These are phyloP conservation scores for Ballota nigra DNA, from an alignment of 257 asterid genomes.

Conservation along the genomic window DNA sequence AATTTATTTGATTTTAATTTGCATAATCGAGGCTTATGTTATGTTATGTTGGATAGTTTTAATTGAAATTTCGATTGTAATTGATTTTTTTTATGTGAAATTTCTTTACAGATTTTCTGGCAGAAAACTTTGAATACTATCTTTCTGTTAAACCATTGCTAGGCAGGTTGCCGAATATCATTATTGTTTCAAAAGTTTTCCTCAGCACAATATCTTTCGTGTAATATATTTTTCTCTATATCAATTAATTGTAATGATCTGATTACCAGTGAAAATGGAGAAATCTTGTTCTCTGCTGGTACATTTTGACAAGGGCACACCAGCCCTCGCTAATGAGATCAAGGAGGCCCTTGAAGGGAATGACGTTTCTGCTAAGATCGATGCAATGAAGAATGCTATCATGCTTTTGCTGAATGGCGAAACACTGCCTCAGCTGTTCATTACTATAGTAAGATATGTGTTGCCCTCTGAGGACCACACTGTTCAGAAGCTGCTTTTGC, in stretches of 20 bases:
- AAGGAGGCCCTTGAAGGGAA: slow-evolving; percentile 94
- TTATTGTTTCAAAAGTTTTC: neutral
- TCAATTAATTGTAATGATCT: slow-evolving; percentile 12
- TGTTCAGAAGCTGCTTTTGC: slow-evolving; percentile 73
- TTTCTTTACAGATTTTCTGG: neutral
- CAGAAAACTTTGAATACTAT: neutral
- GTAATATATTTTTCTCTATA: neutral
- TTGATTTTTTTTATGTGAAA: neutral
- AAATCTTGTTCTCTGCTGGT: slow-evolving; percentile 80
- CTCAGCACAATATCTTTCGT: neutral
- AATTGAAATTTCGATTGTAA: neutral
- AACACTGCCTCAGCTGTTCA: slow-evolving; percentile 85
- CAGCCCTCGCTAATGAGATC: slow-evolving; percentile 93
- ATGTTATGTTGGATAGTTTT: neutral
- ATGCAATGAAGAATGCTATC: slow-evolving; percentile 84
- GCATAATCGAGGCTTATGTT: slow-evolving; percentile 14
- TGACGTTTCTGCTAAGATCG: slow-evolving; percentile 74
- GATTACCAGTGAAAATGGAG: slow-evolving; percentile 64
- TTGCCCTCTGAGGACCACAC: slow-evolving; percentile 95
- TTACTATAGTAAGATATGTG: slow-evolving; percentile 83
- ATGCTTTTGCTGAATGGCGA: slow-evolving; percentile 97
- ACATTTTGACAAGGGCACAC: slow-evolving; percentile 90
- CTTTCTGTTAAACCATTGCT: neutral
- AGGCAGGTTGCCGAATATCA: neutral
- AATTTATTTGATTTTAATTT: neutral